Evolutionary conservation across 139 green algal genomes (phyloP).

Genomic region (Yamagishiella unicocca): DNA sequence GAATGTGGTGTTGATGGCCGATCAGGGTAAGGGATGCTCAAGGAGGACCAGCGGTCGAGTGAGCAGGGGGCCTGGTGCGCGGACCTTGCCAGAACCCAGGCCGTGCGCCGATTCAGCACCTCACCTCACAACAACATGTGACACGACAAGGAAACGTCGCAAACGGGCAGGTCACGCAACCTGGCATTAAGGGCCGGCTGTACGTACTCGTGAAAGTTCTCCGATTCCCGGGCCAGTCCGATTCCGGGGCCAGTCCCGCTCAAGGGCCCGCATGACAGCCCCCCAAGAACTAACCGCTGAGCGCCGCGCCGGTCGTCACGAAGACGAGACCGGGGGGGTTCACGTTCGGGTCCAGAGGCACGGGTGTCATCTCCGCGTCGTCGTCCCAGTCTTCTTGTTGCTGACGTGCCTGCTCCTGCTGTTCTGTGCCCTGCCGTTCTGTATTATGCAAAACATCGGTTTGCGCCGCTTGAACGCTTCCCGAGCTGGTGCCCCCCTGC

Average conservation of each 20-base stretch:
- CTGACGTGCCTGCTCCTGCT: not conserved
- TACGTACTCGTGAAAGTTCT: not conserved
- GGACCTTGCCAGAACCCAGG: not conserved
- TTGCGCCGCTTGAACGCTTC: no score
- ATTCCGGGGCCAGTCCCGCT: no score
- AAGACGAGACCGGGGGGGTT: not conserved
- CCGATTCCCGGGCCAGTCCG: not conserved
- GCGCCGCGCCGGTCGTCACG: not conserved
- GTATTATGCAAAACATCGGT: no score
- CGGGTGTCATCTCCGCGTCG: not conserved
- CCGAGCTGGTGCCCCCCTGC: no score
- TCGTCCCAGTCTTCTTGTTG: slow-evolving; percentile 1
- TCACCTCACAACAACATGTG: not conserved
- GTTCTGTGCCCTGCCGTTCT: no score
- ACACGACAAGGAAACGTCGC: not conserved
- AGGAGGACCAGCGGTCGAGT: not conserved
- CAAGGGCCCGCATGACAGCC: no score
- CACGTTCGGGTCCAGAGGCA: slow-evolving; percentile 6
- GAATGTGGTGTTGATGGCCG: not conserved
- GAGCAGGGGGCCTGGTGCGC: not conserved
- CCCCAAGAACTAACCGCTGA: slow-evolving; percentile 34
- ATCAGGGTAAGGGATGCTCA: no score
- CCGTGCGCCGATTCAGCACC: not conserved
- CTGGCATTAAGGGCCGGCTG: no score
- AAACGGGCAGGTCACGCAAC: not conserved